Percentiles rank a stretch among this genome's conserved stretches.
Conservation (phyloP, 2,329 filamentous ascomycete species). For the Calcarisporium arbuscula region DNA sequence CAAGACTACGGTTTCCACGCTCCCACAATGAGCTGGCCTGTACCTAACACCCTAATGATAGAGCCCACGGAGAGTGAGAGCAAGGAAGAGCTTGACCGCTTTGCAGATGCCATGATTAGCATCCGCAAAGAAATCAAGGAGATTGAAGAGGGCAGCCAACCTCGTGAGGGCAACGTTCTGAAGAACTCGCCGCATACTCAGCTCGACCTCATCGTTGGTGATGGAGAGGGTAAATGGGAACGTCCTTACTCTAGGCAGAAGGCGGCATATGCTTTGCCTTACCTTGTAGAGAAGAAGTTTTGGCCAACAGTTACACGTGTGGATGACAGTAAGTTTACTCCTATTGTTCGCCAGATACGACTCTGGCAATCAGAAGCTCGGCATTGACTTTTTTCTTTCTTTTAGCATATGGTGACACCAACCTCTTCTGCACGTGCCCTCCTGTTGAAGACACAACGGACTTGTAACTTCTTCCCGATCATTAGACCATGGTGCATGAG, state of each 20-base stretch:
- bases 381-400: background rate
- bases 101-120: conserved; percentile 81
- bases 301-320: conserved; percentile 85
- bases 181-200: conserved; percentile 86
- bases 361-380: background rate
- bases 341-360: too few species aligned
- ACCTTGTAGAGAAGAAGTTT: conserved; percentile 91
- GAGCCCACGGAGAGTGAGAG: conserved; percentile 93
- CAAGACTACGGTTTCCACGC: conserved; percentile 98
- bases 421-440: conserved; percentile 91
- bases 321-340: conserved; percentile 72
- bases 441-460: conserved; percentile 63
- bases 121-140: conserved; percentile 82
- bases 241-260: conserved; percentile 74
- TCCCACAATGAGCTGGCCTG: conserved; percentile 95
- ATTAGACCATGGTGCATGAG: too few species aligned
- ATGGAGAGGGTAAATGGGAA: conserved; percentile 59
- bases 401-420: conserved; percentile 78
- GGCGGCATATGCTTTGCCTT: conserved; percentile 81
- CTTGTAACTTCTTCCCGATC: too few species aligned
- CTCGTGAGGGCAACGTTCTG: conserved; percentile 72
- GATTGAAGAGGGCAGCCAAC: conserved; percentile 72
- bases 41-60: conserved; percentile 94
- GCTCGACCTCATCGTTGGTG: conserved; percentile 64
- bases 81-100: conserved; percentile 87